phyloP scores from a whole-genome alignment of 208 protist genomes.

The Acanthamoeba lenticulata region DNA sequence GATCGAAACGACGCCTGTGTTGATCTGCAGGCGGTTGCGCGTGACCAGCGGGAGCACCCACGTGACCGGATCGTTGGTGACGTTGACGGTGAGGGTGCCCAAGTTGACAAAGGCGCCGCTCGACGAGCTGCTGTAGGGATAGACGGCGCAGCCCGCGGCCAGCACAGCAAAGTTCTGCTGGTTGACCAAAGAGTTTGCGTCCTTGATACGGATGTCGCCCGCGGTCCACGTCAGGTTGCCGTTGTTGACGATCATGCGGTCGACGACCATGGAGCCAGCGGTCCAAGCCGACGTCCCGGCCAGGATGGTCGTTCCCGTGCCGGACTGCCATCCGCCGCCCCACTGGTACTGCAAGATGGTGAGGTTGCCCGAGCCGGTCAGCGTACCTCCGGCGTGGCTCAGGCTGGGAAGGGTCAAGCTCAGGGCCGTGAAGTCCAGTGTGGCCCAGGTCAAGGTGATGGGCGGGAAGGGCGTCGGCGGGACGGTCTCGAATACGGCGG shows the following conservation, averaged over 20 bases:
- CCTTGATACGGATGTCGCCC: not conserved
- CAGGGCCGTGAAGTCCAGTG: conserved; percentile 19
- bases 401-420: conserved; percentile 6
- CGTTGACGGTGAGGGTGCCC: not conserved
- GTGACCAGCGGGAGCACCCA: conserved; percentile 48
- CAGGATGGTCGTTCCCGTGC: conserved; percentile 40
- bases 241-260: conserved; percentile 12
- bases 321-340: conserved; percentile 38
- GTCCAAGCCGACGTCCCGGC: not conserved
- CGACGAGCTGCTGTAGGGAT: not conserved
- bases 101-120: conserved; percentile 57
- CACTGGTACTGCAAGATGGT: not conserved
- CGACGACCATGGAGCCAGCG: not conserved
- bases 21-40: not conserved
- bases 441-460: not conserved
- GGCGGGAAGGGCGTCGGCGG: not conserved
- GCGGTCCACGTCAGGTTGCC: not conserved
- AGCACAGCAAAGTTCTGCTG: conserved; percentile 4
- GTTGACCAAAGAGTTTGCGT: conserved; percentile 18
- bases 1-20: not conserved
- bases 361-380: conserved; percentile 13
- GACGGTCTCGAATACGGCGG: conserved; percentile 54
- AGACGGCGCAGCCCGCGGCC: not conserved
- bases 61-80: not conserved
- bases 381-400: not conserved